Evolutionary conservation across 2,329 filamentous ascomycete species (phyloP), one percentile per base, ranked within the genome.

Genomic region (Pseudopyricularia javanii): DNA sequence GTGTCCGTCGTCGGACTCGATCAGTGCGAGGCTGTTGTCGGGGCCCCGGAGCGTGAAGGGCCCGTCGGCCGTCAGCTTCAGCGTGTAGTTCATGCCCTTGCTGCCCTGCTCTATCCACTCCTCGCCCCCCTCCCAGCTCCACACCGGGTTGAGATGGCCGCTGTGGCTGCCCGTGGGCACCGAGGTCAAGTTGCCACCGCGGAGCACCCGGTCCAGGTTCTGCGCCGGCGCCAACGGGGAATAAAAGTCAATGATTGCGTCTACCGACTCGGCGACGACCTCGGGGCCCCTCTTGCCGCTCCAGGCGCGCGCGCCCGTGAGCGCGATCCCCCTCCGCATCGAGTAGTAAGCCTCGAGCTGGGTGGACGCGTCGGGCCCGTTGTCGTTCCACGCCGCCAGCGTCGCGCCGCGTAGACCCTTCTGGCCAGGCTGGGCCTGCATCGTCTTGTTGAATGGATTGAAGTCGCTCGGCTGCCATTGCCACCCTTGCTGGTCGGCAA

Each of bases 41-140:
- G 64, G 61, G 1, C 72, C 73, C 0, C 64, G 63, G 9, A 79
- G 65, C 0, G 59, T 63, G 54, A 78, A 79, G 0, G 71, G 2
- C 75, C 48, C 48, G 9, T 22, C n/a, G 30, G 48, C 48, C 1
- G 66, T 63, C 15, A 80, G 66, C 0, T 70, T 67, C 1, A 82
- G 67, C 0, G 73, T 78, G 60, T 82, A 82, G 58, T 80, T 68
- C 53, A 75, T 68, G 2, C 79, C 79, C 59, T 82, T 82, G 32
- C 48, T 50, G 2, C 48, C 48, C 1, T 24, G 28, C 3, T 14
- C 32, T 8, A 37, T 20, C 48, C 48, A 34, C 4, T 34, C 48
- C 32, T 17, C 48, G 30, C 30, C 20, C 4, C n/a, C 14, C 30
- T 35, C 32, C 47, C 32, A 24, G 24, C 26, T 32, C 3, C 26